These are phyloP conservation scores for Colletotrichum melonis DNA, from an alignment of 2,329 filamentous ascomycete genomes.

Conservation along the genomic window DNA sequence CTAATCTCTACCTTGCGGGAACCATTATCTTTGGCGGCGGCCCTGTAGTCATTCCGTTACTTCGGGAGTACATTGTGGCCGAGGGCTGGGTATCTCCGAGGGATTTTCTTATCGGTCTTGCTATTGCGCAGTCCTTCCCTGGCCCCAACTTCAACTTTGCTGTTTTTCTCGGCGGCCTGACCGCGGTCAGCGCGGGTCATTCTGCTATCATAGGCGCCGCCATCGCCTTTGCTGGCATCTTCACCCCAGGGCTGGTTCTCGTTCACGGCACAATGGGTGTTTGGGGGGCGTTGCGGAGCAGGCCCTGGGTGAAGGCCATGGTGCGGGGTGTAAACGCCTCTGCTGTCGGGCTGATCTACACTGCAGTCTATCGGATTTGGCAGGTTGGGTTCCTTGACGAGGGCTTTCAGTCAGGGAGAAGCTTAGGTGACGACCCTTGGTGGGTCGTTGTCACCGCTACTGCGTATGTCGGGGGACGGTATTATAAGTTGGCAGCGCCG, in stretches of 20 bases:
- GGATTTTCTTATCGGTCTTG: slow-evolving; percentile 79
- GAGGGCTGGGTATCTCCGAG: slow-evolving; percentile 77
- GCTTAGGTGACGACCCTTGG: slow-evolving; percentile 69
- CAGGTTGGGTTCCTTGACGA: slow-evolving; percentile 69
- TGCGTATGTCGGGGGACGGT: too few species aligned
- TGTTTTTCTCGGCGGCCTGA: slow-evolving; percentile 66
- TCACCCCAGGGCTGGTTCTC: slow-evolving; percentile 60
- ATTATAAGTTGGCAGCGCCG: too few species aligned
- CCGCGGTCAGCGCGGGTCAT: slow-evolving; percentile 52
- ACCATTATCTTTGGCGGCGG: slow-evolving; percentile 76
- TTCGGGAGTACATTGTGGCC: slow-evolving; percentile 71
- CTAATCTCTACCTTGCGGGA: slow-evolving; percentile 79
- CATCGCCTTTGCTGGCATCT: slow-evolving; percentile 64
- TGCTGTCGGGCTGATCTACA: slow-evolving; percentile 72
- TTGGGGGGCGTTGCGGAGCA: slow-evolving; percentile 62
- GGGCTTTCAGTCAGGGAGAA: slow-evolving; percentile 58
- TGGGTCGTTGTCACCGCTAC: slow-evolving; percentile 69
- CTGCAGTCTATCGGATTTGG: slow-evolving; percentile 72
- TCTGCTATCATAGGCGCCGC: slow-evolving; percentile 58
- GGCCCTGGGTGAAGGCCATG: slow-evolving; percentile 58
- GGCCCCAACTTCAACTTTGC: slow-evolving; percentile 59
- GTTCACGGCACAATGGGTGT: slow-evolving; percentile 65
- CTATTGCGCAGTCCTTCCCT: slow-evolving; percentile 77
- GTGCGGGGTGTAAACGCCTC: slow-evolving; percentile 69
- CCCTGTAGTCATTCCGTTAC: slow-evolving; percentile 72